Evolutionary conservation across 164 flowering plant genomes (phyloP).

Genomic region (Vitis riparia): DNA sequence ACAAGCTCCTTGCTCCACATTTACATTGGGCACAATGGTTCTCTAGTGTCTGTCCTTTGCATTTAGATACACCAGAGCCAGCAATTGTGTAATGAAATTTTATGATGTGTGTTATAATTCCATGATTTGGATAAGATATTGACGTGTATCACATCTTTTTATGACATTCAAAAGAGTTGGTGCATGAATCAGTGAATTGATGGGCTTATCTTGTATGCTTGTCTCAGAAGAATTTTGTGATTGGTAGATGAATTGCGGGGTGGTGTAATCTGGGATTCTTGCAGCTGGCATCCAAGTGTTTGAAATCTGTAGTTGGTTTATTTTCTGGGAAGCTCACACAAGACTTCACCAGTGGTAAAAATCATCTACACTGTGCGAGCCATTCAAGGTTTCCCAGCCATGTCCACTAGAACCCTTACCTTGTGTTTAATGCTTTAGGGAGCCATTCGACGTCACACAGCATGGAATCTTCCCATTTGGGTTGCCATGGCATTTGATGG

Average conservation of each 20-base stretch:
- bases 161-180: neutral
- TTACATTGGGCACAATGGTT: neutral
- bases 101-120: neutral
- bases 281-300: neutral
- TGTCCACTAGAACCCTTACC: no score
- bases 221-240: slow-evolving; percentile 1
- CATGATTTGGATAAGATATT: neutral
- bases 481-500: no score
- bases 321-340: no score
- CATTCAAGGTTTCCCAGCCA: no score
- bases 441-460: no score
- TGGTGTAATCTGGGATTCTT: neutral
- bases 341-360: no score
- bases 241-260: slow-evolving; percentile 2
- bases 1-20: neutral
- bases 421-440: no score
- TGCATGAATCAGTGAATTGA: neutral
- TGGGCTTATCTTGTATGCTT: neutral
- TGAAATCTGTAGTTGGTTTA: neutral
- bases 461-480: no score
- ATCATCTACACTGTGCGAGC: no score
- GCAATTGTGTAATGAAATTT: neutral
- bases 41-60: neutral
- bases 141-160: neutral
- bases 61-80: neutral